Evolutionary conservation across 176 grass and related monocot species (phyloP).

Genomic region (Musa beccarii): DNA sequence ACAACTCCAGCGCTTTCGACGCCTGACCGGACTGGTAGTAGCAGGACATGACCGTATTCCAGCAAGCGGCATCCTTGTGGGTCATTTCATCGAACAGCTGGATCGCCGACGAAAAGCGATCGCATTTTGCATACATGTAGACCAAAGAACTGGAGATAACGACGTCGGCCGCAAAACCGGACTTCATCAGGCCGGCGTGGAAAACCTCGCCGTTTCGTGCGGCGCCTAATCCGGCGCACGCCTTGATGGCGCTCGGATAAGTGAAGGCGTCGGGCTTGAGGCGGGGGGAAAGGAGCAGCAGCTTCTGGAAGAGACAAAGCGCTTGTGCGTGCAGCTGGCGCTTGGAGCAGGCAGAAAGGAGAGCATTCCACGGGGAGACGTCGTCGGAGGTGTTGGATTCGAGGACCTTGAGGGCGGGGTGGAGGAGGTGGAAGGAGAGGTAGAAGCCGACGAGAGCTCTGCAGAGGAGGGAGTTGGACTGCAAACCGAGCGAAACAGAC

Average conservation of each 20-base stretch:
- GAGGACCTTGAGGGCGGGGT: slow-evolving; percentile 7
- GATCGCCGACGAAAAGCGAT: slow-evolving; percentile 11
- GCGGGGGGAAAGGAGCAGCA: slow-evolving; percentile 1
- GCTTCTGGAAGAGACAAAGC: slow-evolving; percentile 12
- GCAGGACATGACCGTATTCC: slow-evolving; percentile 26
- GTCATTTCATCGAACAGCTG: slow-evolving; percentile 25
- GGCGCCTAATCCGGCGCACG: slow-evolving; percentile 4
- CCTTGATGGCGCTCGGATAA: slow-evolving; percentile 24
- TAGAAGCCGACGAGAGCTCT: slow-evolving; percentile 19
- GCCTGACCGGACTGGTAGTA: slow-evolving; percentile 21
- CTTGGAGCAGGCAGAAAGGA: slow-evolving; percentile 22
- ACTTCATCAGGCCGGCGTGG: slow-evolving; percentile 8
- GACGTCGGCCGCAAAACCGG: slow-evolving; percentile 11
- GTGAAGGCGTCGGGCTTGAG: slow-evolving; percentile 14
- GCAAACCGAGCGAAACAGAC: slow-evolving; percentile 10
- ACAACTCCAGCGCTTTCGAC: slow-evolving; percentile 13
- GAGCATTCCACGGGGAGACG: slow-evolving; percentile 20
- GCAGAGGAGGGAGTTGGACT: neutral
- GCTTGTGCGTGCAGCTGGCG: slow-evolving; percentile 3
- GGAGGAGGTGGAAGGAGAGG: slow-evolving; percentile 17
- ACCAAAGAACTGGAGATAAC: slow-evolving; percentile 20
- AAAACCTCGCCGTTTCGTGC: neutral
- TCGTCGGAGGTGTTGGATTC: slow-evolving; percentile 6
- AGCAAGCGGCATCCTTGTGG: slow-evolving; percentile 15
- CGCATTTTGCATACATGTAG: slow-evolving; percentile 18